Evolutionary conservation across 345 rosid genomes (phyloP).

Genomic region (Litchi chinensis): DNA sequence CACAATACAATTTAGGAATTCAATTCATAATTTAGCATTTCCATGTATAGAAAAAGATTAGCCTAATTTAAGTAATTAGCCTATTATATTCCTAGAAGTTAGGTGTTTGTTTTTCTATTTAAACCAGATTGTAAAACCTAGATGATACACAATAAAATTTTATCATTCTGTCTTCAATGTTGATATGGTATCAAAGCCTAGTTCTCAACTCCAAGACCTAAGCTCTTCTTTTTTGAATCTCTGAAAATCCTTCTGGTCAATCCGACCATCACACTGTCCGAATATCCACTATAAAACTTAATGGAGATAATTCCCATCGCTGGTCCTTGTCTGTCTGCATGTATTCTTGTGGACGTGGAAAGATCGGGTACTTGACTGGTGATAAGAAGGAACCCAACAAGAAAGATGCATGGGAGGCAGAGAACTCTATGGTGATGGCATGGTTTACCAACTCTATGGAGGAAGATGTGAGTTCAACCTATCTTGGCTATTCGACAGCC

Average conservation of each 20-base stretch:
- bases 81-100: too few relatives aligned
- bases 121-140: too few relatives aligned
- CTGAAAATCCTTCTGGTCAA: too few relatives aligned
- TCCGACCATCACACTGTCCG: neutral
- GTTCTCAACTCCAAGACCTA: neutral
- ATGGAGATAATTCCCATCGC: slow-evolving; percentile 2
- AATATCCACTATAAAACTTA: neutral
- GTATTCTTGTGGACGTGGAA: slow-evolving; percentile 3
- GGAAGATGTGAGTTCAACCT: neutral
- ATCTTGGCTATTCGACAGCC: neutral
- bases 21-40: too few relatives aligned
- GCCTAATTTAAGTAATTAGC: too few relatives aligned
- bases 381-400: neutral
- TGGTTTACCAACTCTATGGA: neutral
- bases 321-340: neutral
- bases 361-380: neutral
- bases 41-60: too few relatives aligned
- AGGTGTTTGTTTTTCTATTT: too few relatives aligned
- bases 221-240: too few relatives aligned
- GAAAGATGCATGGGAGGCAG: neutral
- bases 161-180: too few relatives aligned
- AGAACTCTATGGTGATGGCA: neutral
- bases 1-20: too few relatives aligned
- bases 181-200: neutral
- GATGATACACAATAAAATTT: too few relatives aligned